Evolutionary conservation across 805 yeast species (phyloP).

Genomic region (Metschnikowia borealis): DNA sequence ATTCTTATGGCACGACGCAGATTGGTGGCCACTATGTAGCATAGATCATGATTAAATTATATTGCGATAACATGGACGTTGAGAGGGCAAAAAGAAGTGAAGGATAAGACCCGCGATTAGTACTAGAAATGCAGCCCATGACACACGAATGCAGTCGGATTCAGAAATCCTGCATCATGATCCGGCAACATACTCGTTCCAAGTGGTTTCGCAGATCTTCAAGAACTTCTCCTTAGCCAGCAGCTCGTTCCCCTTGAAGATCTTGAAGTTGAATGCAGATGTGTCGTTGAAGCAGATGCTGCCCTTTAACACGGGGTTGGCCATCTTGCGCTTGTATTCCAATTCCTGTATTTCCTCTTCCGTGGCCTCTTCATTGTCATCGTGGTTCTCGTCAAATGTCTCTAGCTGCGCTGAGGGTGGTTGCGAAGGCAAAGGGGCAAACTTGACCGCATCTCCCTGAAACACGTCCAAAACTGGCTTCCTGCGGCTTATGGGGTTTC

Average conservation of each 20-base stretch:
- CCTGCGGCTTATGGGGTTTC: constrained; percentile 5
- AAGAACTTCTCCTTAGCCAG: constrained; percentile 34
- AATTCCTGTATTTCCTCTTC: constrained; percentile 14
- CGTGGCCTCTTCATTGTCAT: constrained; percentile 12
- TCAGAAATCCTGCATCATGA: not conserved
- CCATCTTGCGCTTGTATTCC: constrained; percentile 12
- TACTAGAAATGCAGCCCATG: not conserved
- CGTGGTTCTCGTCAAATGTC: constrained; percentile 11
- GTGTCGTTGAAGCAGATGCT: constrained; percentile 16
- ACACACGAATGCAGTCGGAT: not conserved
- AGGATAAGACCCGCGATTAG: not conserved
- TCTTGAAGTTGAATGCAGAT: constrained; percentile 17
- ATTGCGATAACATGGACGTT: not conserved
- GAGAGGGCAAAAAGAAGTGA: not conserved
- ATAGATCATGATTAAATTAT: not conserved
- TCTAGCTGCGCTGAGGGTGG: constrained; percentile 46
- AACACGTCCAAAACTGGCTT: constrained; percentile 39
- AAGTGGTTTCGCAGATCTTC: constrained; percentile 41
- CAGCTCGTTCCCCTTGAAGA: constrained; percentile 14
- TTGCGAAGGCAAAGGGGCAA: constrained; percentile 49
- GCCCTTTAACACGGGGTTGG: constrained; percentile 10
- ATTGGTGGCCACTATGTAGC: not conserved
- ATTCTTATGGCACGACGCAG: no score
- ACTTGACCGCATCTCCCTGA: constrained; percentile 41
- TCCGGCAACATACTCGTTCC: constrained; percentile 32